Evolutionary conservation across 768 basidiomycete genomes (phyloP).

Genomic region (Tulasnella sp.): DNA sequence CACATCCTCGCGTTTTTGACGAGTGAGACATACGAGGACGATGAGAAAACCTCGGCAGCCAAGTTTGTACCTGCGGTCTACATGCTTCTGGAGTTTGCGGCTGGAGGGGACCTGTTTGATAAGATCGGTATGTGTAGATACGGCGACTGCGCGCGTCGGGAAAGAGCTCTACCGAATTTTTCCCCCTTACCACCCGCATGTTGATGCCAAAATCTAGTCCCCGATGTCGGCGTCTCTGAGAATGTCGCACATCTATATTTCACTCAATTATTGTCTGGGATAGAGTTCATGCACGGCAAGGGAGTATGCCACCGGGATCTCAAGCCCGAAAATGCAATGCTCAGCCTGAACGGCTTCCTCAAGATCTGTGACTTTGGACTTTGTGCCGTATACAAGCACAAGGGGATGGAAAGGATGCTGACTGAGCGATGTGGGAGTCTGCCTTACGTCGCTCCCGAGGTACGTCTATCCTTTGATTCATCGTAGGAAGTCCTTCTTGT

Average conservation of each 20-base stretch:
- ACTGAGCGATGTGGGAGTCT: constrained; percentile 83
- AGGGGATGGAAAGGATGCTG: constrained; percentile 67
- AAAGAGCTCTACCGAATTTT: neutral
- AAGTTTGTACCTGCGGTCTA: constrained; percentile 62
- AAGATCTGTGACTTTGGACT: constrained; percentile 96
- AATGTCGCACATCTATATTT: constrained; percentile 89
- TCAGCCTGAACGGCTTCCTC: constrained; percentile 71
- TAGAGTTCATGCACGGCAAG: constrained; percentile 75
- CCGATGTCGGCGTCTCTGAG: constrained; percentile 78
- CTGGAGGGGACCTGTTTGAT: constrained; percentile 93
- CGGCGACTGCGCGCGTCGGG: neutral
- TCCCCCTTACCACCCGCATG: neutral
- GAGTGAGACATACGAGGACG: constrained; percentile 59
- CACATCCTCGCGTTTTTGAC: constrained; percentile 80
- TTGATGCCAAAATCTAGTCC: constrained; percentile 40
- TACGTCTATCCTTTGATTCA: constrained; percentile 27
- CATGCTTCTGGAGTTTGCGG: constrained; percentile 85
- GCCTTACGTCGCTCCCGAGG: constrained; percentile 93
- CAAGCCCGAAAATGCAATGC: constrained; percentile 90
- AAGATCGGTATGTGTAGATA: constrained; percentile 69
- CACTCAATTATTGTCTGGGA: constrained; percentile 68
- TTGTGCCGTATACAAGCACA: constrained; percentile 79
- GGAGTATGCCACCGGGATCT: constrained; percentile 95
- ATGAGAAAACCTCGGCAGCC: constrained; percentile 32
- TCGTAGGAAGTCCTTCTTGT: neutral